phyloP scores from a whole-genome alignment of 2,329 filamentous ascomycete genomes.

The Pseudodiploospora longispora region DNA sequence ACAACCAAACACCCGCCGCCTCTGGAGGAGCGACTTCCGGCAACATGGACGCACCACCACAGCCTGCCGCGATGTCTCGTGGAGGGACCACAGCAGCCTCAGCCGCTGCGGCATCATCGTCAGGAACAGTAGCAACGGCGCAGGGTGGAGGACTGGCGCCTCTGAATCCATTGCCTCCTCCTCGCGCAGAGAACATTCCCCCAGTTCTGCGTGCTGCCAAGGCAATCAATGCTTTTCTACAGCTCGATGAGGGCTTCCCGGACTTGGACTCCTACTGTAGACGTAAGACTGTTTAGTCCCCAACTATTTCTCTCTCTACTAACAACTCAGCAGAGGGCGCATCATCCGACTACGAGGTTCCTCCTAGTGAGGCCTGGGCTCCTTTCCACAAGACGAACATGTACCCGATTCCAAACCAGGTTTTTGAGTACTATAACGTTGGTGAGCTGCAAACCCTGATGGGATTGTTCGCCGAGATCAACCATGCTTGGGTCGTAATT shows the following conservation, averaged over 20 bases:
- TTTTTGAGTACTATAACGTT: slow-evolving; percentile 87
- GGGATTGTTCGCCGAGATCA: slow-evolving; percentile 90
- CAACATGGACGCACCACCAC: not conserved
- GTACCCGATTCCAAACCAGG: slow-evolving; percentile 83
- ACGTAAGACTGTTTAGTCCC: slow-evolving; percentile 49
- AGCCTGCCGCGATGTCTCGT: not conserved
- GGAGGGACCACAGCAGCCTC: slow-evolving; percentile 1
- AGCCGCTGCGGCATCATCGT: not conserved
- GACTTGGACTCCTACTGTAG: slow-evolving; percentile 84
- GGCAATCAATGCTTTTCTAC: slow-evolving; percentile 73
- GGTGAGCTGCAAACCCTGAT: slow-evolving; percentile 85
- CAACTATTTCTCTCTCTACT: slow-evolving; percentile 9
- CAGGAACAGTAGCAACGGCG: slow-evolving; percentile 8
- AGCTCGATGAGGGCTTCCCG: slow-evolving; percentile 71
- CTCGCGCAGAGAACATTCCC: slow-evolving; percentile 42
- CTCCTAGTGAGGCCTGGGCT: slow-evolving; percentile 63
- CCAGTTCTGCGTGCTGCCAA: slow-evolving; percentile 73
- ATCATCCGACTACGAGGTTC: slow-evolving; percentile 85
- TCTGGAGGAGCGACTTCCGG: slow-evolving; percentile 12
- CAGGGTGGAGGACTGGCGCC: slow-evolving; percentile 22
- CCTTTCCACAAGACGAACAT: slow-evolving; percentile 83
- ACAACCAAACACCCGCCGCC: slow-evolving; percentile 16
- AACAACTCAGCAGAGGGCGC: slow-evolving; percentile 61
- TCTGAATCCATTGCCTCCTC: slow-evolving; percentile 30
- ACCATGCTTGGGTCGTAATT: slow-evolving; percentile 91